A percentile compares a stretch with the other conserved stretches of the same genome.
Conservation (phyloP, 257 asterid species). For the Buddleja alternifolia region DNA sequence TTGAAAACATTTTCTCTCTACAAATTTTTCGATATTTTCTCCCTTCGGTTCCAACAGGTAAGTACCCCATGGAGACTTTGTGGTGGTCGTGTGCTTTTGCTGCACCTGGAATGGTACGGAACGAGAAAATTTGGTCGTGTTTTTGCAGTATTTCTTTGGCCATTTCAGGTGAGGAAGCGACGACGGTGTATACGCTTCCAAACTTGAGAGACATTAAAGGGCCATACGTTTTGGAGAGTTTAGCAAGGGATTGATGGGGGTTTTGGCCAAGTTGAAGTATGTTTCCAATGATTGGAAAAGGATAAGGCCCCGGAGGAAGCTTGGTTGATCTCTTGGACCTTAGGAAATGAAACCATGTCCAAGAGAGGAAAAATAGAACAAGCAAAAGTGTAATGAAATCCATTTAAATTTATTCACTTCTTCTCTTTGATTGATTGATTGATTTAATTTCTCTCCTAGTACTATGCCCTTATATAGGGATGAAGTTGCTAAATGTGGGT, state of each 20-base stretch:
- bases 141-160: constrained; percentile 34
- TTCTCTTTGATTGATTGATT: no score
- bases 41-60: constrained; percentile 33
- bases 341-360: neutral
- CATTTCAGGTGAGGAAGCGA: constrained; percentile 31
- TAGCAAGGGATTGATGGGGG: constrained; percentile 25
- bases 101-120: constrained; percentile 19
- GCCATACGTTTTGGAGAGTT: constrained; percentile 25
- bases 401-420: no score
- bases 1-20: constrained; percentile 29
- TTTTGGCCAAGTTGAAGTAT: neutral
- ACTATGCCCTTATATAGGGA: no score
- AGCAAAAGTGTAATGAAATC: no score
- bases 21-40: constrained; percentile 26
- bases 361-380: no score
- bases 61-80: constrained; percentile 25
- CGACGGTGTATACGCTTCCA: no score
- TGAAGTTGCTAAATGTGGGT: no score
- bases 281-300: constrained; percentile 16
- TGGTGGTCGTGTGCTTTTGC: constrained; percentile 29
- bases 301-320: constrained; percentile 23
- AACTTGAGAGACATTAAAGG: constrained; percentile 41
- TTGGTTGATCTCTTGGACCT: neutral
- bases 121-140: constrained; percentile 27
- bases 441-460: no score